Evolutionary conservation across 2,329 filamentous ascomycete genomes (phyloP), one percentile per base, ranked within the genome.

Genomic region (Diaporthe sp.): DNA sequence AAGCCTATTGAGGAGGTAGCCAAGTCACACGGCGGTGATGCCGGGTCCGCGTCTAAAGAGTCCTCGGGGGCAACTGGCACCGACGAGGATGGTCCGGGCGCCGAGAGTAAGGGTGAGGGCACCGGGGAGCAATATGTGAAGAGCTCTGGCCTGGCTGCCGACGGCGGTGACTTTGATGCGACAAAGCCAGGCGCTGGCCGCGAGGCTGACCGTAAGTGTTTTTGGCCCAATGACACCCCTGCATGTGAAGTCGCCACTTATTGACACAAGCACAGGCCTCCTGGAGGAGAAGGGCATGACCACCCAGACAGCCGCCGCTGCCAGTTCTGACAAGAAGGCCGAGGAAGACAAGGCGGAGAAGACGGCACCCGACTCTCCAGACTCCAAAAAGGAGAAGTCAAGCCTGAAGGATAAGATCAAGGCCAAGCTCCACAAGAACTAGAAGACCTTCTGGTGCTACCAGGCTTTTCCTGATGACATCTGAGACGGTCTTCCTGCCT

Each of bases 141-240:
- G 82, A 88, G 87, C 31, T 88, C 86, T 0, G 92, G 92, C 0
- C 81, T 93, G 39, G 83, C 86, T 46, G 90, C 91, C 22, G 92
- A 94, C 53, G 92, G 92, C 0, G 92, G 92, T 8, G 87, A 94
- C 79, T 93, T 94, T 80, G 92, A 94, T 79, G 91, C 90, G 5
- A 84, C 88, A 10, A 89, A 89, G 76, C 89, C 92, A 0, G 92
- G 92, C 15, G 93, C 93, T 15, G 92, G 91, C 4, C 85, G 83
- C 49, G 93, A 94, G 82, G 92, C 92, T 76, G 91, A 93, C 78
- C 88, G 93, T 92, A 83, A 84, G 88, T 65, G 4, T 86, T 10
- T 8, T 58, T 7, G 8, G 25, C 68, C 39, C 4, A 13, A 39
- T 28, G 31, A 9, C 42, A 34, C 34, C 70, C 31, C 8, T 60